Conservation (phyloP, 805 yeast genomes). For the Starmerella gropengiesseri region DNA sequence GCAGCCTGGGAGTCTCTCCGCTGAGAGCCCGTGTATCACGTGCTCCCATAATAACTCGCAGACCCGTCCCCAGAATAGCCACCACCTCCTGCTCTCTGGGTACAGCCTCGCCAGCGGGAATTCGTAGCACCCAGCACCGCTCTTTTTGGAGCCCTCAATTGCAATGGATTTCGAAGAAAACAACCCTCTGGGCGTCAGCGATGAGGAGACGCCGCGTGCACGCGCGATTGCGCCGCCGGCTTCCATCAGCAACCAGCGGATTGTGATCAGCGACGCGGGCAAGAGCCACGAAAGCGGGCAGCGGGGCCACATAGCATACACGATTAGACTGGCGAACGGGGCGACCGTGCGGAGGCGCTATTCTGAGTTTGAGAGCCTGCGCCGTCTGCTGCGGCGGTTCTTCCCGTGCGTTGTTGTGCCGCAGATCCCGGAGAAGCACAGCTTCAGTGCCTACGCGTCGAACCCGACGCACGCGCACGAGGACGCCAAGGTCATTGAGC, state of each 20-base stretch:
- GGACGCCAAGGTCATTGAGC: conserved; percentile 40
- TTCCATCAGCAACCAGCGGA: conserved; percentile 7
- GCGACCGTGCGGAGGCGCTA: conserved; percentile 68
- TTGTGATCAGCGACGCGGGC: conserved; percentile 62
- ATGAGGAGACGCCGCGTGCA: conserved; percentile 14
- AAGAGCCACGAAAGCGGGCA: conserved; percentile 72
- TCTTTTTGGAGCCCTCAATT: conserved; percentile 1
- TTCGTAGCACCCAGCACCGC: neutral
- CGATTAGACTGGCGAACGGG: conserved; percentile 51
- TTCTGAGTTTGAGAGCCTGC: conserved; percentile 79
- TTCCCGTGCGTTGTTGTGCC: conserved; percentile 80
- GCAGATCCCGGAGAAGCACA: conserved; percentile 84
- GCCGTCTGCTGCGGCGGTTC: conserved; percentile 57
- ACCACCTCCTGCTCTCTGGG: neutral
- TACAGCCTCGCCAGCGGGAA: neutral
- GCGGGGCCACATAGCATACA: conserved; percentile 71
- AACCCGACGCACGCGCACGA: conserved; percentile 38
- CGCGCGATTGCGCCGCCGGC: conserved; percentile 3
- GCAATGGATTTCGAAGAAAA: conserved; percentile 35
- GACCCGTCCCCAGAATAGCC: conserved; percentile 6
- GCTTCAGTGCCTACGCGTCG: conserved; percentile 40
- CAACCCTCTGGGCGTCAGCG: conserved; percentile 35
- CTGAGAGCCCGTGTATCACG: too few relatives aligned
- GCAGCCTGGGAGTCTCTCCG: too few relatives aligned
- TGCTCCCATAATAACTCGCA: too few relatives aligned